Evolutionary conservation across 768 basidiomycete species (phyloP), one percentile per base, ranked within the genome.

Genomic region (Leccinum incarnatum): DNA sequence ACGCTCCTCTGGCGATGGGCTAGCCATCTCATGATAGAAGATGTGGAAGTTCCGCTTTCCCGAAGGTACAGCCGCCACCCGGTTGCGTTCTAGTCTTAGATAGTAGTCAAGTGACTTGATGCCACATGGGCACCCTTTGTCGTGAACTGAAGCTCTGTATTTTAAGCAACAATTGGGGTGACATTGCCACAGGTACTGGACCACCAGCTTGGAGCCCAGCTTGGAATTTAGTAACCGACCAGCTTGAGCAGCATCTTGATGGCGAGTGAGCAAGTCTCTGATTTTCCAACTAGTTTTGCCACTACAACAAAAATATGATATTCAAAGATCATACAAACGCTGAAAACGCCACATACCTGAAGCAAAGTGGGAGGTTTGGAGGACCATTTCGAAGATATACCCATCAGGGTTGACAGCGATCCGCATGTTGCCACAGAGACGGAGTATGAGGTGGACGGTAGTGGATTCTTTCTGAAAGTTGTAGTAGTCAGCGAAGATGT

Each of bases 31-130:
- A 72, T 98, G 97, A 71, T 98, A 98, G 75, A 98, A 96, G 32
- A 96, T 94, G 73, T 99, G 95, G 72, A 98, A 99, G 64, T 97
- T 98, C 10, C 96, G 85, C 74, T 99, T 96, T 56, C 94, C 95
- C 0, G 88, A 91, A 0, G 92, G 91, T 0, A 90, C 84, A 23
- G 86, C 85, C 6, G 92, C 83, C 21, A 98, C 93, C 9, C 95
- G 86, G 65, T 88, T 91, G 55, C 91, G 81, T 72, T 98, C 94
- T 53, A 29, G 9, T 10, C 9, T 29, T 29, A 99, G 83, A 75
- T 96, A 96, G 76, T 99, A 98, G 70, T 98, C 95, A 62, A 98
- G 85, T 0, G 94, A 95, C 74, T 98, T 98, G 70, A 93, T 78
- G 61, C 97, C 96, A 50, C 80, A 86, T 0, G 98, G 76, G 4